A percentile compares a stretch with the other conserved stretches of the same genome.
Conservation (phyloP, 805 yeast species). For the Lachancea fermentati region DNA sequence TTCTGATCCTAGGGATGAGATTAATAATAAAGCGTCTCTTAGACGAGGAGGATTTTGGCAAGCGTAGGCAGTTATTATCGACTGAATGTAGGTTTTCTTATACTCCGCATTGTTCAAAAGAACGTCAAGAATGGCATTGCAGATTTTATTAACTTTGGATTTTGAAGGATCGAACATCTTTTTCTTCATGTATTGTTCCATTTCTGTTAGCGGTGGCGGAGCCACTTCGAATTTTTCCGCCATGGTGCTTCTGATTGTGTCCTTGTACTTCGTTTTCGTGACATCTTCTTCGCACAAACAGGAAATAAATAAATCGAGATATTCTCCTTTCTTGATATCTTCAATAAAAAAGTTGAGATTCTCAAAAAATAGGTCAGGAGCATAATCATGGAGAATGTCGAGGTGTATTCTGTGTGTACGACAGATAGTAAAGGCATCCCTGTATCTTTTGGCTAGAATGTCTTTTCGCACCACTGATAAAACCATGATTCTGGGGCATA, state of each 20-base stretch:
- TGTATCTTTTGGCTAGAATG: slow-evolving; percentile 53
- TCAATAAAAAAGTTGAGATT: slow-evolving; percentile 63
- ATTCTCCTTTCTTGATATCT: slow-evolving; percentile 66
- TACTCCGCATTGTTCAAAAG: slow-evolving; percentile 45
- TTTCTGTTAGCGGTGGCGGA: slow-evolving; percentile 32
- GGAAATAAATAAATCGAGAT: slow-evolving; percentile 81
- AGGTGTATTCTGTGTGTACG: slow-evolving; percentile 87
- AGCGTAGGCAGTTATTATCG: slow-evolving; percentile 85
- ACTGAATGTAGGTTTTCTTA: slow-evolving; percentile 57
- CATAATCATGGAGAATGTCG: slow-evolving; percentile 84
- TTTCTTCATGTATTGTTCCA: slow-evolving; percentile 39
- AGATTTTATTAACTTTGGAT: slow-evolving; percentile 69
- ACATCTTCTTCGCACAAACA: slow-evolving; percentile 85
- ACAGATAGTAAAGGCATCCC: slow-evolving; percentile 75
- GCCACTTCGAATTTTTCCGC: slow-evolving; percentile 26
- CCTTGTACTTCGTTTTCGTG: slow-evolving; percentile 71
- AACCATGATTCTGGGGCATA: slow-evolving; percentile 89
- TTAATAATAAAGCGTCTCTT: slow-evolving; percentile 62
- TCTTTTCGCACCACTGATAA: slow-evolving; percentile 71
- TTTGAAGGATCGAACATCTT: slow-evolving; percentile 35
- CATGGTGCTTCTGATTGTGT: slow-evolving; percentile 43
- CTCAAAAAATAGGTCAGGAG: slow-evolving; percentile 58
- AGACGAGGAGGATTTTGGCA: slow-evolving; percentile 86
- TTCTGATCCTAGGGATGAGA: slow-evolving; percentile 45
- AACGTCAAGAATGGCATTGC: slow-evolving; percentile 61